Evolutionary conservation across 306 rosid genomes (phyloP), one percentile per base, ranked within the genome.

Genomic region (Hylodesmum podocarpum): DNA sequence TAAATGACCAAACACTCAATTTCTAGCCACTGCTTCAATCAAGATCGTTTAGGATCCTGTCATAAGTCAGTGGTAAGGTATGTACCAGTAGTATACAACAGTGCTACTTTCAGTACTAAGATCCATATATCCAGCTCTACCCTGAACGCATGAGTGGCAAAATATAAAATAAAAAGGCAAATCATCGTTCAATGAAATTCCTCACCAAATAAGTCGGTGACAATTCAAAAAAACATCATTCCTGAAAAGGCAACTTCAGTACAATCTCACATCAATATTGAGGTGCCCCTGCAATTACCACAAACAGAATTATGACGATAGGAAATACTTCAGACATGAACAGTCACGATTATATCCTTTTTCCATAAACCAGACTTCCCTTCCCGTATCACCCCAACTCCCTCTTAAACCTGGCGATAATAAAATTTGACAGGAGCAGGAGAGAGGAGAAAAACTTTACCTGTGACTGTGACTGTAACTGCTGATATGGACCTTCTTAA

Each of bases 51-150:
- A 81, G 44, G 80, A 73, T 65, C 80, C 57, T 14, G 76, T 49
- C 54, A 57, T 36, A 16, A 44, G 63, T 71, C 84, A 41, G 79
- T 22, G 69, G 78, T 73, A 51, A 76, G 72, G 75, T 34, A 72
- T 66, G 75, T 81, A 53, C 41, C 68, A 59, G 81, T 72, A 85
- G 87, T 78, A 63, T 83, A 78, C 87, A 88, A 85, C 86, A 72
- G 46, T 67, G 81, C 84, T 83, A 75, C 61, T 84, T 82, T 62
- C 54, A 68, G 79, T 70, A 68, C 66, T 41, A 80, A 72, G 75
- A 80, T 49, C 63, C 75, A 80, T 75, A 66, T 74, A 77, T 79
- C 81, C 71, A 25, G 72, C 81, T 72, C 75, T 83, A 64, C 47
- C 62, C 79, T 75, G 66, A 74, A 78, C 58, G 29, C 81, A 51